Percentiles rank a stretch among this genome's conserved stretches.
phyloP scores from a whole-genome alignment of 2,329 filamentous ascomycete species.

The Exophiala mesophila region DNA sequence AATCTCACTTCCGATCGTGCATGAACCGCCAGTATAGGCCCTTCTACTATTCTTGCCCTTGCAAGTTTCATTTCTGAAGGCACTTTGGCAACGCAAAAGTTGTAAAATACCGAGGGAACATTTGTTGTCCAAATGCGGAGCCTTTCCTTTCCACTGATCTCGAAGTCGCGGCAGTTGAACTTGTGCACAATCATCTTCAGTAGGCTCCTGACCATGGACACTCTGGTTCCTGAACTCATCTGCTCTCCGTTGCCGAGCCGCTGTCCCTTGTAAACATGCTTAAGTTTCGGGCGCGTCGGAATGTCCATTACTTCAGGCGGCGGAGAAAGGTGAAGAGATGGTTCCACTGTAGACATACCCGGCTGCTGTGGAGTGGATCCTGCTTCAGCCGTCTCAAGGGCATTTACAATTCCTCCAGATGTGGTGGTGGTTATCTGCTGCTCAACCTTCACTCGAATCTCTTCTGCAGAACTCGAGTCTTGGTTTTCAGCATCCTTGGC shows the following conservation, averaged over 20 bases:
- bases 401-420: not conserved
- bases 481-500: constrained; percentile 25
- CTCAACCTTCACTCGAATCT: not conserved
- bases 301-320: constrained; percentile 8
- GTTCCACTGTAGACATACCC: not conserved
- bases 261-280: constrained; percentile 50
- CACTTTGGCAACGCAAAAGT: constrained; percentile 49
- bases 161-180: constrained; percentile 51
- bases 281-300: constrained; percentile 18
- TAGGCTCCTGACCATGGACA: constrained; percentile 52
- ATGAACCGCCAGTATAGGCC: constrained; percentile 53
- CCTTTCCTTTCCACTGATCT: constrained; percentile 39
- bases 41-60: constrained; percentile 52
- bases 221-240: constrained; percentile 56
- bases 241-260: constrained; percentile 53
- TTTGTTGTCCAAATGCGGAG: constrained; percentile 41
- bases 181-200: constrained; percentile 55
- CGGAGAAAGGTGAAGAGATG: not conserved
- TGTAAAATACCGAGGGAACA: constrained; percentile 54
- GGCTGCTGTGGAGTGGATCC: not conserved
- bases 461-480: constrained; percentile 12
- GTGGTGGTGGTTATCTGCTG: not conserved
- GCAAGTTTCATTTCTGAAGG: constrained; percentile 50
- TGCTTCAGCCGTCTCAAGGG: not conserved
- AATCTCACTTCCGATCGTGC: constrained; percentile 53